These are phyloP conservation scores for Diutina ranongensis DNA, from an alignment of 1,139 yeast genomes.

Conservation along the genomic window DNA sequence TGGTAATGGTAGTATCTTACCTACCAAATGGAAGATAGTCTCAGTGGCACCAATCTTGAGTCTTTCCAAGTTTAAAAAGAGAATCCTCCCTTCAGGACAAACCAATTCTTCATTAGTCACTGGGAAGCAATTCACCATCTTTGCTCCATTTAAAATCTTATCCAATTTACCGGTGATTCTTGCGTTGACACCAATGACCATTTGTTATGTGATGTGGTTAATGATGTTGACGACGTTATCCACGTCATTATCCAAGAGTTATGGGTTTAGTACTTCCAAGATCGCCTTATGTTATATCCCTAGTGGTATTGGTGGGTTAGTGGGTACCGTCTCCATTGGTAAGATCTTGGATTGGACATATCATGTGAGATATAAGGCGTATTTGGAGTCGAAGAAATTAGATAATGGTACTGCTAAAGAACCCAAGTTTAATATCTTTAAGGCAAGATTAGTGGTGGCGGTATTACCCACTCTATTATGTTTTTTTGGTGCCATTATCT, in stretches of 20 bases:
- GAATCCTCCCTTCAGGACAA: background rate
- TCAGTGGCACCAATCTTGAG: conserved; percentile 7
- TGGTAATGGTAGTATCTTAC: conserved; percentile 36
- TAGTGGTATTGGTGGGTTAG: conserved; percentile 47
- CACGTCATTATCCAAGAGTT: conserved; percentile 34
- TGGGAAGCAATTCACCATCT: conserved; percentile 20
- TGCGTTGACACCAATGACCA: conserved; percentile 38
- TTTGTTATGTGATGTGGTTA: conserved; percentile 62
- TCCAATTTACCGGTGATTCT: conserved; percentile 18
- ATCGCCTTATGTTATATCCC: conserved; percentile 57
- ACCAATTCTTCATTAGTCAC: conserved; percentile 13
- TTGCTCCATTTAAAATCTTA: conserved; percentile 36
- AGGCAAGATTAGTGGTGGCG: background rate
- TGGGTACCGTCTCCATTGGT: conserved; percentile 40
- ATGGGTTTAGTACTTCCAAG: conserved; percentile 37
- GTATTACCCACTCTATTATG: background rate
- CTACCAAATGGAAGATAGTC: conserved; percentile 9
- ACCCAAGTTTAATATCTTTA: background rate
- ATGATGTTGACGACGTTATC: conserved; percentile 56
- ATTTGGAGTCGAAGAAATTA: conserved; percentile 24
- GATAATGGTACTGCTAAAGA: conserved; percentile 31
- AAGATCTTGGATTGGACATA: conserved; percentile 34
- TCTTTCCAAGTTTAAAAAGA: background rate
- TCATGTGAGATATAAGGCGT: conserved; percentile 14
- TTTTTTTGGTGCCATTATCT: background rate